These are phyloP conservation scores for Claviceps capensis DNA, from an alignment of 2,329 filamentous ascomycete genomes.

Conservation along the genomic window DNA sequence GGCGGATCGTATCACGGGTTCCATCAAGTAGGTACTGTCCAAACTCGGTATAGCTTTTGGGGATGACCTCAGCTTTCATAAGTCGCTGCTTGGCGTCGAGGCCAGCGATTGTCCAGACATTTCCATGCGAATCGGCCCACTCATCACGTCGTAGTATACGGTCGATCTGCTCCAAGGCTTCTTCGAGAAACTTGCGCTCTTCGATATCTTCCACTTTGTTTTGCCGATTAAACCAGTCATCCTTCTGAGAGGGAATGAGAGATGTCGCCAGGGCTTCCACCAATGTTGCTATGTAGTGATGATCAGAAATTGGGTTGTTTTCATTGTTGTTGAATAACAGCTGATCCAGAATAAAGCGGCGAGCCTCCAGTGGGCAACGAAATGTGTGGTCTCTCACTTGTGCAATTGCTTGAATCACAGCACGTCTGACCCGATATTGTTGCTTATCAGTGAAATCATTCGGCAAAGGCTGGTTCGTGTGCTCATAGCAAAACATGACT, in stretches of 20 bases:
- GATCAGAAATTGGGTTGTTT: conserved; percentile 77
- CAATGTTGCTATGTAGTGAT: conserved; percentile 73
- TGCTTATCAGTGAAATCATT: conserved; percentile 88
- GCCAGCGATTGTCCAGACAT: conserved; percentile 49
- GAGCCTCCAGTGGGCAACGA: conserved; percentile 64
- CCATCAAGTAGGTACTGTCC: conserved; percentile 52
- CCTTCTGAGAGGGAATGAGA: conserved; percentile 36
- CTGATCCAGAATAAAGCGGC: conserved; percentile 76
- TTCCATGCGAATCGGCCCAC: conserved; percentile 55
- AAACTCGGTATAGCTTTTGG: conserved; percentile 39
- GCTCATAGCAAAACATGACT: conserved; percentile 74
- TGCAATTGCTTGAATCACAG: conserved; percentile 70
- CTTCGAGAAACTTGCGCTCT: conserved; percentile 35
- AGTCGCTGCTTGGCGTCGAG: conserved; percentile 46
- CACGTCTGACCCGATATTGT: conserved; percentile 70
- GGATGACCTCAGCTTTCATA: conserved; percentile 51
- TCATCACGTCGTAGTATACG: conserved; percentile 54
- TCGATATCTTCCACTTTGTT: conserved; percentile 32
- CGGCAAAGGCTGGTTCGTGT: conserved; percentile 63
- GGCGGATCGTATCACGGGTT: conserved; percentile 47
- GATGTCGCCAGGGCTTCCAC: conserved; percentile 49
- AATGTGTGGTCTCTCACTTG: conserved; percentile 60
- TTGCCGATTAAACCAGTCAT: conserved; percentile 30
- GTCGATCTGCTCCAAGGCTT: conserved; percentile 49
- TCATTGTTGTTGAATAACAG: conserved; percentile 91